Conservation (phyloP, 257 asterid species). For the Solanum medicagineum region DNA sequence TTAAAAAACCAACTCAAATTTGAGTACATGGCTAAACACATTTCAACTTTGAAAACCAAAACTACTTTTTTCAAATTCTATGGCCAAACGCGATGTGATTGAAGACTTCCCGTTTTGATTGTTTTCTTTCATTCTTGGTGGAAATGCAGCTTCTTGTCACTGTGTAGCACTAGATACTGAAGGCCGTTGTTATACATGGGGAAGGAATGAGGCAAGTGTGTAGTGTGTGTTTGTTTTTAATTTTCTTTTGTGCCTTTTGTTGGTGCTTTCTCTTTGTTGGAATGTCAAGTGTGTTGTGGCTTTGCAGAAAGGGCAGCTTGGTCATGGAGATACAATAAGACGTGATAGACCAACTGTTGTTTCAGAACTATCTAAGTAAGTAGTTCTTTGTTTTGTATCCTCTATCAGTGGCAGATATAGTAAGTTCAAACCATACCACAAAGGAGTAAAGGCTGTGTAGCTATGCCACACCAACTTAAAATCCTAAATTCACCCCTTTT, state of each 20-base stretch:
- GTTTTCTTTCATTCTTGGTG: not conserved
- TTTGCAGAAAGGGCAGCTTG: slow-evolving; percentile 93
- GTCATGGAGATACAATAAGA: slow-evolving; percentile 82
- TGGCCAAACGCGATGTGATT: not conserved
- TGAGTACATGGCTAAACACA: not conserved
- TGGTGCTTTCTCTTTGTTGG: not conserved
- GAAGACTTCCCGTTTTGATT: not conserved
- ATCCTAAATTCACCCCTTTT: not conserved
- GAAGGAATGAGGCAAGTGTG: slow-evolving; percentile 71
- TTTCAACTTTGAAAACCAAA: not conserved
- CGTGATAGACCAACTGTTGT: slow-evolving; percentile 83
- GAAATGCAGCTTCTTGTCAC: slow-evolving; percentile 70
- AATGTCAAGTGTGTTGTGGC: not conserved
- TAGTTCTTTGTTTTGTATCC: not conserved
- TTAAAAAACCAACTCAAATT: not conserved
- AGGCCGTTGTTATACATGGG: slow-evolving; percentile 98
- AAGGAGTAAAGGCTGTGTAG: not conserved
- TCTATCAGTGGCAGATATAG: not conserved
- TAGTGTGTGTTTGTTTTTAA: not conserved
- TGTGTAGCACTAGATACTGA: slow-evolving; percentile 89
- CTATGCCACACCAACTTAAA: not conserved
- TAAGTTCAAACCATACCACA: not conserved
- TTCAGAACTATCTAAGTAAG: slow-evolving; percentile 71
- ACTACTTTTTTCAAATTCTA: not conserved
- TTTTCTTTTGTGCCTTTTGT: not conserved